Evolutionary conservation across 164 flowering plant species (phyloP), one percentile per base, ranked within the genome.

Genomic region (Magnolia officinalis): DNA sequence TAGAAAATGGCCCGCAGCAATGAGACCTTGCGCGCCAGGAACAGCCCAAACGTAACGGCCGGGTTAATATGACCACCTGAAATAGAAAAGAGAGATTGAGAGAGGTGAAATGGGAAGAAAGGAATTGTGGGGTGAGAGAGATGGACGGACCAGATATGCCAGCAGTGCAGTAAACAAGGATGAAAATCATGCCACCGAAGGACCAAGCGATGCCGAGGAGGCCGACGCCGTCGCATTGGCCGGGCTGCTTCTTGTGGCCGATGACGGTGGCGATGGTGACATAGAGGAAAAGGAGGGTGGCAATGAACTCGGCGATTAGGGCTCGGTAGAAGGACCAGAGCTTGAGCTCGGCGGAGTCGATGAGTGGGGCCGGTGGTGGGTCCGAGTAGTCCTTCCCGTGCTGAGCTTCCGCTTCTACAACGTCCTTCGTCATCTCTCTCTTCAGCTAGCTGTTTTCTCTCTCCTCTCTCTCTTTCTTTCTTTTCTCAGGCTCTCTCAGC

Each of bases 31-130:
- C 88, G 55, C 9, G 85, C 88, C 71, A 86, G 71, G 78, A 86
- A 81, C 74, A 86, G 78, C 1, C 88, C 88, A 66, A 85, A 86
- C 11, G 87, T 85, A 78, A 85, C 88, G 0, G 88, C 88, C 29
- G 88, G 88, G 79, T 85, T 85, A 21, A 85, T 83, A 68, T 85
- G 88, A 11, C 88, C 88, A n/a, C 84, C 80, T 81, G 81, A 16
- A n/a, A 68, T 37, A 13, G 14, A 52, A 74, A 74, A 51, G 16
- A 14, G n/a, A 16, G 31, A 70, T 8, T 18, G 8, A 50, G 72
- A 20, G 19, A 2, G 71, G 49, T 9, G n/a, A 29, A 68, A 68
- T 16, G 20, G 18, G 23, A 19, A 14, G 21, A 20, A 9, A 65
- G 45, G 9, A 26, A 0, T 4, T 7, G 51, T 29, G 45, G 19